A percentile compares a stretch with the other conserved stretches of the same genome.
Evolutionary conservation across 179 eudicot genomes (phyloP).

Genomic region (Silene vulgaris): DNA sequence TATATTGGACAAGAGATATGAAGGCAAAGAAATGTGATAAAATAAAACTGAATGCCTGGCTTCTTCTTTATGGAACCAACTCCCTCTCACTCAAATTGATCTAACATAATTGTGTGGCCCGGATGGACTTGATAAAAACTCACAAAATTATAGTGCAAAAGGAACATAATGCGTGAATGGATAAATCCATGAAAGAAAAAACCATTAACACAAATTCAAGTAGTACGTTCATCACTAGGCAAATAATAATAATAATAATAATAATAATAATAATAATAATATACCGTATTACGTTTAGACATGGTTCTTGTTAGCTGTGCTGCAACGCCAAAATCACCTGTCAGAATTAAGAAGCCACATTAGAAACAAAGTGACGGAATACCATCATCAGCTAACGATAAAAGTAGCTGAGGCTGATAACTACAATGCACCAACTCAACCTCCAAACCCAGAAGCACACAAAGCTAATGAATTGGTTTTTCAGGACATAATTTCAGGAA

Average conservation of each 20-base stretch:
- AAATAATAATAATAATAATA: conserved; percentile 12
- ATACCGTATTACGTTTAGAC: conserved; percentile 98
- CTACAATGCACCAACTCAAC: neutral
- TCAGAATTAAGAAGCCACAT: conserved; percentile 15
- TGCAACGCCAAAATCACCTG: conserved; percentile 99
- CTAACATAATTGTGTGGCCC: neutral
- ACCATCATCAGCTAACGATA: conserved; percentile 1
- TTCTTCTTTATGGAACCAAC: neutral
- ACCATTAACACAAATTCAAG: neutral
- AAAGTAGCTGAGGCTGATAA: neutral
- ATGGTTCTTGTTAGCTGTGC: conserved; percentile 96
- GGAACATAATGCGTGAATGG: neutral
- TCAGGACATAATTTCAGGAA: neutral
- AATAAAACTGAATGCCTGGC: neutral
- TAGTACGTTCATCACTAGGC: neutral
- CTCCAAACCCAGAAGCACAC: neutral
- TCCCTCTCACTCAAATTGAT: neutral
- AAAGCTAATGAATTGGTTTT: neutral
- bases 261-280: conserved; percentile 9
- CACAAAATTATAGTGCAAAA: neutral
- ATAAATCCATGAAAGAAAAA: neutral
- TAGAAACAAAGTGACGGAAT: conserved; percentile 18
- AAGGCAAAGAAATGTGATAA: neutral
- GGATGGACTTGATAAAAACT: neutral
- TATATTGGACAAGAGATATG: neutral